Conservation (phyloP, 2,329 filamentous ascomycete species). For the Exophiala dermatitidis region DNA sequence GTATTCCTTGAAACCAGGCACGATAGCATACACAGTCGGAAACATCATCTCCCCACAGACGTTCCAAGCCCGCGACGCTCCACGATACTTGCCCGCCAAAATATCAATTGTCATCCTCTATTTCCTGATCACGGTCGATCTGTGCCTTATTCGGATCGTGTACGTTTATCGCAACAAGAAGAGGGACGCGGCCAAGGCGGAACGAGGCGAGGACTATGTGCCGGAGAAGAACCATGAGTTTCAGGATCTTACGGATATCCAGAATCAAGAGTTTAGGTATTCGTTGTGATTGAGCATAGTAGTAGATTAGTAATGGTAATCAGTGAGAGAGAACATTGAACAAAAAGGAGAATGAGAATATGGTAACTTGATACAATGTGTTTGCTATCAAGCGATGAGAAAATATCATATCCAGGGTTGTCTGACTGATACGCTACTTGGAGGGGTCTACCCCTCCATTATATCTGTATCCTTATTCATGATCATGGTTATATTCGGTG, state of each 20-base stretch:
- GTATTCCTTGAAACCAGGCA: constrained; percentile 9
- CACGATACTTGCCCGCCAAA: constrained; percentile 29
- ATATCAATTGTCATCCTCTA: constrained; percentile 30
- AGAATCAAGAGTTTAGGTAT: constrained; percentile 28
- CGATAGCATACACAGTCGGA: constrained; percentile 35
- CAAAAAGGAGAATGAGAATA: too few relatives aligned
- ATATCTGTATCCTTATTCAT: too few relatives aligned
- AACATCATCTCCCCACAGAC: constrained; percentile 41
- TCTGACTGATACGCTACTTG: background rate
- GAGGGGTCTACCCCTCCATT: background rate
- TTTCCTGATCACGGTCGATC: constrained; percentile 29
- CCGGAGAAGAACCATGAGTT: constrained; percentile 33
- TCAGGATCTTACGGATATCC: constrained; percentile 28
- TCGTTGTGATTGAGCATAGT: constrained; percentile 17
- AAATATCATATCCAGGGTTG: too few relatives aligned
- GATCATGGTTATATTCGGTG: too few relatives aligned
- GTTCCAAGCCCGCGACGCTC: constrained; percentile 34
- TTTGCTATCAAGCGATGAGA: too few relatives aligned
- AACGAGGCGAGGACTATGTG: constrained; percentile 25
- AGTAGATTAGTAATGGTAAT: too few relatives aligned
- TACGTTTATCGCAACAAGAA: constrained; percentile 29
- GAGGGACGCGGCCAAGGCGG: constrained; percentile 28
- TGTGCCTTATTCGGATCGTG: constrained; percentile 31
- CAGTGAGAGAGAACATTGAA: too few relatives aligned
- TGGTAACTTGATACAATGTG: too few relatives aligned